phyloP scores from a whole-genome alignment of 2,329 filamentous ascomycete species.

The Fusarium sp. region DNA sequence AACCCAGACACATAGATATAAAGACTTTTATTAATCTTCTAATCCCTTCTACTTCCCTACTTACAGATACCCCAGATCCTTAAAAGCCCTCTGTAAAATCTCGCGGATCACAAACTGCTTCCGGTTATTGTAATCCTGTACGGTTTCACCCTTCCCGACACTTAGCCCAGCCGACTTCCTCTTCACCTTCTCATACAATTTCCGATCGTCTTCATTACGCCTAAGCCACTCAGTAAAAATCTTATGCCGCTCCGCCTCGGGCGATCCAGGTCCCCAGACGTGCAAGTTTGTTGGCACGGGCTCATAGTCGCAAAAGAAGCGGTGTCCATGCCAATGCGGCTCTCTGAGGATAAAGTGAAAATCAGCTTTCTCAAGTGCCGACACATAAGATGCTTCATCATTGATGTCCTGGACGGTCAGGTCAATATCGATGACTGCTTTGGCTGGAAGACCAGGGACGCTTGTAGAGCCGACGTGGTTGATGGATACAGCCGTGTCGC shows the following conservation, averaged over 20 bases:
- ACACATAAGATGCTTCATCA: conserved; percentile 59
- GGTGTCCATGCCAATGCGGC: conserved; percentile 62
- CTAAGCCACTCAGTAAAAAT: conserved; percentile 61
- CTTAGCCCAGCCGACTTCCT: neutral
- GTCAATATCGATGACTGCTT: conserved; percentile 66
- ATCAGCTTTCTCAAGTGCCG: conserved; percentile 57
- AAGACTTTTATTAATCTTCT: too few species aligned
- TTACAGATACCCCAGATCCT: conserved; percentile 37
- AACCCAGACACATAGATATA: too few species aligned
- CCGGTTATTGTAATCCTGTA: conserved; percentile 56
- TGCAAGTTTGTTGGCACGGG: conserved; percentile 60
- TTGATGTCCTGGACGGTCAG: conserved; percentile 57
- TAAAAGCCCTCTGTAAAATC: conserved; percentile 53
- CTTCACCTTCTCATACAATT: conserved; percentile 51
- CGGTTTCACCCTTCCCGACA: conserved; percentile 46
- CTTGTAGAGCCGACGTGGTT: conserved; percentile 65
- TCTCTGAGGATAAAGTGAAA: conserved; percentile 62
- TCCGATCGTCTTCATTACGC: conserved; percentile 53
- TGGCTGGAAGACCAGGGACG: conserved; percentile 62
- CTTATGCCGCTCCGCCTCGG: conserved; percentile 58
- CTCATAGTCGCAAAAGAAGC: conserved; percentile 57
- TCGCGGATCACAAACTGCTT: conserved; percentile 57
- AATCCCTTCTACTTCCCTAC: too few species aligned
- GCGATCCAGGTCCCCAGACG: conserved; percentile 59
- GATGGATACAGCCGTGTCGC: conserved; percentile 54